Base-by-base conservation (phyloP, 192 early-diverging fungal species). In the Helicostylum pulchrum region DNA sequence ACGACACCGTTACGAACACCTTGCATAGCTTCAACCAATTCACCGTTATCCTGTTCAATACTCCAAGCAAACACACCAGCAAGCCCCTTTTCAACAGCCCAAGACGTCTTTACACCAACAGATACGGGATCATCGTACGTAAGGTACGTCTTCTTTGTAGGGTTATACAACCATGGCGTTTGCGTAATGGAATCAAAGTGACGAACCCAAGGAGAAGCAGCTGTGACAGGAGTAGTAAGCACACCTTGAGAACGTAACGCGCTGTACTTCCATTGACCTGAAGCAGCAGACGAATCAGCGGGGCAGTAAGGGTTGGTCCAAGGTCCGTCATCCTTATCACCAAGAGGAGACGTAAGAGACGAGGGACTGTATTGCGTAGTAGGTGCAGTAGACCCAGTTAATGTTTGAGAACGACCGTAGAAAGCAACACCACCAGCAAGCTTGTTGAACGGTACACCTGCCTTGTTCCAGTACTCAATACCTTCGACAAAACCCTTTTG, bases 91-190 rank as follows among this genome's bases (percentile, higher is more conserved):
- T 70, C 60, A 21, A 62, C 66, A 21, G 84, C 85, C 70, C 80
- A 89, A 51, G 80, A 60, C 0, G 80, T 76, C 67, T 90, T 90
- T 34, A 73, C 57, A 53, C 62, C 73, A 52, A 92, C 48, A 26
- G 85, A 86, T 10, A 77, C 59, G 36, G 78, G 75, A 55, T 89
- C 86, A 66, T 90, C 87, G 68, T 90, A 92, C 0, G 88, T 86
- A 48, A 92, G 81, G 68, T 85, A 88, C 21, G 75, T 65, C 23
- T 61, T 79, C 0, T 78, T 87, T 0, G 62, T 64, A 3, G 74
- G 71, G 55, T 89, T 88, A 72, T 81, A 90, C 34, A 93, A 55
- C 87, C 88, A 91, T 4, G 92, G 90, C 0, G 89, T 89, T 31
- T 82, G 70, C 0, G 83, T 83, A 9, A 70, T 71, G 3, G 71